A percentile compares a stretch with the other conserved stretches of the same genome.
These are phyloP conservation scores for Ceratocystis eucalypticola DNA, from an alignment of 2,329 filamentous ascomycete genomes.

Conservation along the genomic window DNA sequence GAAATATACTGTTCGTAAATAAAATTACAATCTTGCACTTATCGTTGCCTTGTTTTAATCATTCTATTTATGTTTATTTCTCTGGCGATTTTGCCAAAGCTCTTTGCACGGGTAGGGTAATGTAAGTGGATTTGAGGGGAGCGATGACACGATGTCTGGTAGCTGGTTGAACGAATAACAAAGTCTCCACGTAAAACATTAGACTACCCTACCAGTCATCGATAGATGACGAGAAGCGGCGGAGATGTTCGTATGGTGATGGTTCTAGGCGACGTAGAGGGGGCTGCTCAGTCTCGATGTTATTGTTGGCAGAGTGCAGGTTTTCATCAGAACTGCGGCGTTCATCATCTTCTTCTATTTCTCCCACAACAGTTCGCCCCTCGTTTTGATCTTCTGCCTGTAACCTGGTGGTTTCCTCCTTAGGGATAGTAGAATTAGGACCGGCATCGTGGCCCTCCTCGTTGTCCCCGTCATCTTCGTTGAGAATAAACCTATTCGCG, in stretches of 20 bases:
- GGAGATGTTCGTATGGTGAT: neutral
- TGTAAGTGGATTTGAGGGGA: too few species aligned
- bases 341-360: neutral
- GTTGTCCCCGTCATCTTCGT: neutral
- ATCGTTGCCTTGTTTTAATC: neutral
- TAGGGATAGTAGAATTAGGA: neutral
- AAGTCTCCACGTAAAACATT: neutral
- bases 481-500: neutral
- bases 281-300: neutral
- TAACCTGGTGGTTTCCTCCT: neutral
- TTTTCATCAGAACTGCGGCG: neutral
- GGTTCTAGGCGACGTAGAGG: neutral
- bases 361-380: neutral
- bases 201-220: neutral
- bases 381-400: neutral
- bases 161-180: too few species aligned
- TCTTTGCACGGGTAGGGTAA: too few species aligned
- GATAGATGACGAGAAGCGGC: neutral
- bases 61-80: neutral
- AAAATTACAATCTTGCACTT: neutral
- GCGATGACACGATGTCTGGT: too few species aligned
- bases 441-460: neutral
- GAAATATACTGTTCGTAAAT: slow-evolving; percentile 5
- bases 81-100: neutral
- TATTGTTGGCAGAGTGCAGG: neutral